phyloP scores from a whole-genome alignment of 1,139 yeast genomes.

The Suhomyces coccinellae region DNA sequence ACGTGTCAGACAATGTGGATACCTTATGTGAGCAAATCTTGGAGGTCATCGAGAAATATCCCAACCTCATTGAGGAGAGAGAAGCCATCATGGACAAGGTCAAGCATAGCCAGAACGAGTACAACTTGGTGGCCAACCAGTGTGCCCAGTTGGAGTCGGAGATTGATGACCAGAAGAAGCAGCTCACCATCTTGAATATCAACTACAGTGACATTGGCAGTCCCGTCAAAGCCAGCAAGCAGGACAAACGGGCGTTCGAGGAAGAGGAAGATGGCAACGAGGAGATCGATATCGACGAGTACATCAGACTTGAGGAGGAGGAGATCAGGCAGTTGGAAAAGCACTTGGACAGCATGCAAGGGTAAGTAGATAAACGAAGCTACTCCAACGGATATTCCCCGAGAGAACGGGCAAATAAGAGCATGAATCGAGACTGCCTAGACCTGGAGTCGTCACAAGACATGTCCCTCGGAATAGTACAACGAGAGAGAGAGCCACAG shows the following conservation, averaged over 20 bases:
- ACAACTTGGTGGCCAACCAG: conserved; percentile 25
- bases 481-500: no score
- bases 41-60: conserved; percentile 27
- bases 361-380: not conserved
- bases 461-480: no score
- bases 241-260: conserved; percentile 9
- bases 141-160: conserved; percentile 28
- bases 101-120: conserved; percentile 23
- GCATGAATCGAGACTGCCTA: no score
- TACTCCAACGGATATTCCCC: no score
- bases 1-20: conserved; percentile 15
- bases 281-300: conserved; percentile 35
- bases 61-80: conserved; percentile 30
- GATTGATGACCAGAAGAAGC: conserved; percentile 30
- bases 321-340: conserved; percentile 35
- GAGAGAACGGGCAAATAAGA: no score
- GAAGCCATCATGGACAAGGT: conserved; percentile 25
- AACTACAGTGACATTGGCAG: conserved; percentile 26
- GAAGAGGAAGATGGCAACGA: conserved; percentile 29
- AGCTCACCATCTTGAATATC: conserved; percentile 30
- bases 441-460: no score
- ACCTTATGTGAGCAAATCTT: conserved; percentile 25
- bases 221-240: conserved; percentile 20
- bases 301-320: conserved; percentile 34
- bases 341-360: conserved; percentile 23